Percentiles rank a stretch among this genome's conserved stretches.
phyloP scores from a whole-genome alignment of 169 alveolate species.

The Eimeria acervulina region DNA sequence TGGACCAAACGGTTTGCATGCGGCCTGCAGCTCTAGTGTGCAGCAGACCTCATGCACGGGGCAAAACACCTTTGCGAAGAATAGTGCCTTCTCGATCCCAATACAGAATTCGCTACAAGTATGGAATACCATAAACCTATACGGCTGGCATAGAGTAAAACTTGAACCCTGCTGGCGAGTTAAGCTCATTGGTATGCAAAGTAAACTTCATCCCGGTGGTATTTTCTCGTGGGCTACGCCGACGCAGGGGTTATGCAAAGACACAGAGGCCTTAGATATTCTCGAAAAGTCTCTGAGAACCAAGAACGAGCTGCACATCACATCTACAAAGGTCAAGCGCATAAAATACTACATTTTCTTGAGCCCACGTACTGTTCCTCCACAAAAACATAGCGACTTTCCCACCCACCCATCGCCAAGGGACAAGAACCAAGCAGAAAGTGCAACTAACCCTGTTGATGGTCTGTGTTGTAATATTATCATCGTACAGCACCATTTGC shows the following conservation, averaged over 20 bases:
- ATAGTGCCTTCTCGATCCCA: constrained; percentile 51
- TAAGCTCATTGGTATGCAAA: neutral
- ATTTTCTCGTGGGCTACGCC: neutral
- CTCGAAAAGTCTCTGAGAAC: constrained; percentile 31
- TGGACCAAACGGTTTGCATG: neutral
- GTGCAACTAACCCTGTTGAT: neutral
- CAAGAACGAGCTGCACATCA: neutral
- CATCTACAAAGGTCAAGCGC: neutral
- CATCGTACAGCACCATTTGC: neutral
- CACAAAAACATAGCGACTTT: neutral
- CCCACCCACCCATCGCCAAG: neutral
- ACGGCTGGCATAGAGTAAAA: neutral
- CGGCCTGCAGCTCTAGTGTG: constrained; percentile 63
- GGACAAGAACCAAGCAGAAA: neutral
- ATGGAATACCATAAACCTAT: neutral
- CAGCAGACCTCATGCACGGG: constrained; percentile 44
- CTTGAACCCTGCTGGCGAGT: neutral
- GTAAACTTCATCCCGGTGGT: neutral
- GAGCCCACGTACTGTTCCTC: neutral
- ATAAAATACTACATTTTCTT: neutral
- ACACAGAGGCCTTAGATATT: constrained; percentile 42
- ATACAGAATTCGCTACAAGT: constrained; percentile 46
- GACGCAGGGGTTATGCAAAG: constrained; percentile 50
- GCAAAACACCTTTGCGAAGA: constrained; percentile 32
- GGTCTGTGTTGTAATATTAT: neutral